Evolutionary conservation across 2,329 filamentous ascomycete genomes (phyloP).

Genomic region (Laburnicola sp.): DNA sequence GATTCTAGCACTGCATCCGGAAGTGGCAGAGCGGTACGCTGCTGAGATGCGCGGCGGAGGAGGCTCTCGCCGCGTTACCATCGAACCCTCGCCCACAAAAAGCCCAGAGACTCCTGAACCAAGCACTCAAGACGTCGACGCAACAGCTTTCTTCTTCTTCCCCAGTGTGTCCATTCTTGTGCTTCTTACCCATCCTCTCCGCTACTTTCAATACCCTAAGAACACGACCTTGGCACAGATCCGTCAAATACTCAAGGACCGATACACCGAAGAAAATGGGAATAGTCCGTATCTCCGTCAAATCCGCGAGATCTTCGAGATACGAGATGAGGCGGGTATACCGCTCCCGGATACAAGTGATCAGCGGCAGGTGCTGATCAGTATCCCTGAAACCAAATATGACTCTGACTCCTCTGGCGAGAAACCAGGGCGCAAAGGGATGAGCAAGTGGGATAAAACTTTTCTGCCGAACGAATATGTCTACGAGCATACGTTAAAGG

Average conservation of each 20-base stretch:
- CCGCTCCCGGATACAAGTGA: constrained; percentile 11
- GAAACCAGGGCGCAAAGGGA: neutral
- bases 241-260: constrained; percentile 10
- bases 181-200: constrained; percentile 7
- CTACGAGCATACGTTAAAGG: neutral
- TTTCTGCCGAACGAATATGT: constrained; percentile 6
- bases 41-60: constrained; percentile 6
- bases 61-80: neutral
- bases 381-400: constrained; percentile 6
- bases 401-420: neutral
- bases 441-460: constrained; percentile 9
- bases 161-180: constrained; percentile 16
- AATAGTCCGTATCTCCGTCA: constrained; percentile 1
- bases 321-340: constrained; percentile 14
- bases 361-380: constrained; percentile 13
- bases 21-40: neutral
- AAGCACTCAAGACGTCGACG: neutral
- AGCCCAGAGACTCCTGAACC: neutral
- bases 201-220: constrained; percentile 19
- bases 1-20: neutral
- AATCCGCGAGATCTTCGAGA: constrained; percentile 20
- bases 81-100: neutral
- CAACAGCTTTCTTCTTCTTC: constrained; percentile 16
- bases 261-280: neutral
- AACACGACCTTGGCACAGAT: constrained; percentile 19